phyloP scores from a whole-genome alignment of 139 green algal genomes.

The Gonium pectorale region DNA sequence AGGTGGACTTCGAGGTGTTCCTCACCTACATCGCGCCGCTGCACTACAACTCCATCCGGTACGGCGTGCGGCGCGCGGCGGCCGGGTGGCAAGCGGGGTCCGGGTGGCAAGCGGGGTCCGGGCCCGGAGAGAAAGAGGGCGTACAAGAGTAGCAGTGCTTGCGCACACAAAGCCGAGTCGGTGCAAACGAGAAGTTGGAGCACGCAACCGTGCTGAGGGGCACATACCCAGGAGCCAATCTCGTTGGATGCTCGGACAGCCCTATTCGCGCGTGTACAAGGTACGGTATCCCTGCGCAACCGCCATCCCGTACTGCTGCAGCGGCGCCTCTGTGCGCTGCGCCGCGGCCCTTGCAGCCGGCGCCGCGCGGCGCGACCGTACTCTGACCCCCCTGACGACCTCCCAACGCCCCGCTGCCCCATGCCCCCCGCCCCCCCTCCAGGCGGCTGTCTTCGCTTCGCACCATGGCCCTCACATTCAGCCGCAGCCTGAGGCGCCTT shows the following conservation, averaged over 20 bases:
- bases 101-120: too few species aligned
- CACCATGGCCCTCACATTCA: slow-evolving; percentile 31
- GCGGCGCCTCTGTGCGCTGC: not conserved
- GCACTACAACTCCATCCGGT: slow-evolving; percentile 81
- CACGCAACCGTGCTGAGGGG: too few species aligned
- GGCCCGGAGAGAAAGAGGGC: not conserved
- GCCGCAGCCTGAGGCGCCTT: slow-evolving; percentile 8
- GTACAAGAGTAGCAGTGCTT: not conserved
- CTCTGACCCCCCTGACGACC: not conserved
- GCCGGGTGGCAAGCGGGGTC: too few species aligned
- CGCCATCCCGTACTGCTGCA: not conserved
- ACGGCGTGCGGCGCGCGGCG: too few species aligned
- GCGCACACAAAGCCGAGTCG: too few species aligned
- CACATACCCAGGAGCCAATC: too few species aligned
- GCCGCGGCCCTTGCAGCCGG: too few species aligned
- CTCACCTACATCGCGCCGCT: slow-evolving; percentile 78
- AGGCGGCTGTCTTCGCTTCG: slow-evolving; percentile 34
- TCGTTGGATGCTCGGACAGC: too few species aligned
- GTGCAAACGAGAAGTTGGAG: too few species aligned
- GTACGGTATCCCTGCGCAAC: not conserved
- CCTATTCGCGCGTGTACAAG: too few species aligned
- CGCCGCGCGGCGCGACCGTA: too few species aligned
- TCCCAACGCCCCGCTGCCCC: not conserved
- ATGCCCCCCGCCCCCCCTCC: not conserved
- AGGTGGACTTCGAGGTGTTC: slow-evolving; percentile 71